These are phyloP conservation scores for Coniella lustricola DNA, from an alignment of 2,329 filamentous ascomycete genomes.

Conservation along the genomic window DNA sequence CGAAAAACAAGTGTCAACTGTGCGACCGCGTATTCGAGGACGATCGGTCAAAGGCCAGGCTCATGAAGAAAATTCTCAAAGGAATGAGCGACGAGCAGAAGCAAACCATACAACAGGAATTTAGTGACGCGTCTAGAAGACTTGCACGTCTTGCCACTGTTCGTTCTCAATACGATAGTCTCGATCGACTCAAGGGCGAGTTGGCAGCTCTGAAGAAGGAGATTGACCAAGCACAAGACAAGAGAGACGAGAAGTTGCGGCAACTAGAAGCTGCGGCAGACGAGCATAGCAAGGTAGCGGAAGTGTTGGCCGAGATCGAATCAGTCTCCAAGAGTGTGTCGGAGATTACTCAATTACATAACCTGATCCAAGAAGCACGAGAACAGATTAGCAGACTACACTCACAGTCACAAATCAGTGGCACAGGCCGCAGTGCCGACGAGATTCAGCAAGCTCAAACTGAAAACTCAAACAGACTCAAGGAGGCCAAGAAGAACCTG, in stretches of 20 bases:
- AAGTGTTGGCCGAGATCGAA: constrained; percentile 50
- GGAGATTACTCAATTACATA: constrained; percentile 64
- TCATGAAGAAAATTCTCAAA: constrained; percentile 61
- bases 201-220: constrained; percentile 63
- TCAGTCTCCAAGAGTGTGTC: constrained; percentile 68
- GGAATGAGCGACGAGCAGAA: constrained; percentile 56
- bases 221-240: constrained; percentile 42
- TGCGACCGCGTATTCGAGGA: constrained; percentile 64
- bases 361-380: constrained; percentile 64
- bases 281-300: constrained; percentile 56
- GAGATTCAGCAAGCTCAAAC: constrained; percentile 76
- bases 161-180: constrained; percentile 65
- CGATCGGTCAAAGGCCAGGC: constrained; percentile 46
- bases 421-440: constrained; percentile 63
- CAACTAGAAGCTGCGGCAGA: constrained; percentile 63
- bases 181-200: constrained; percentile 62
- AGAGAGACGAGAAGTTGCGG: constrained; percentile 53
- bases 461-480: constrained; percentile 58
- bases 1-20: constrained; percentile 67
- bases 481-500: constrained; percentile 55
- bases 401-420: constrained; percentile 64
- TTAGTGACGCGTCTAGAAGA: constrained; percentile 22
- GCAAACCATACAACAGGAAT: constrained; percentile 37
- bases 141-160: constrained; percentile 56
- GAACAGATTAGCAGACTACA: constrained; percentile 68